Percentiles rank a stretch among this genome's conserved stretches.
These are phyloP conservation scores for Saitoella complicata DNA, from an alignment of 805 yeast species.

Conservation along the genomic window DNA sequence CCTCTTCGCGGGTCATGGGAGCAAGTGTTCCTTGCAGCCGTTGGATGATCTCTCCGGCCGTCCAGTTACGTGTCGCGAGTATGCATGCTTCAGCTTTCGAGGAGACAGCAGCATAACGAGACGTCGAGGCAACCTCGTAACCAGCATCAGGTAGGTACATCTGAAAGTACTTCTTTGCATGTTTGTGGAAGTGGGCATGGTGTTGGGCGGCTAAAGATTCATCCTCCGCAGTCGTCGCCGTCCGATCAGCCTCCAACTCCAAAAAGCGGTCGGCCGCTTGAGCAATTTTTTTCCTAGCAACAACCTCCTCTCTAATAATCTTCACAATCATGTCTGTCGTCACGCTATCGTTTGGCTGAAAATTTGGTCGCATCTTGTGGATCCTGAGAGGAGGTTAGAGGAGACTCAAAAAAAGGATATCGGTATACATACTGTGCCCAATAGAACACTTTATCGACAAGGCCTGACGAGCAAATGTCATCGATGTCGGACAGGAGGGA, in stretches of 20 bases:
- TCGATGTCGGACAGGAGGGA: conserved; percentile 3
- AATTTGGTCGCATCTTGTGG: no score
- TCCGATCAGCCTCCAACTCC: conserved; percentile 14
- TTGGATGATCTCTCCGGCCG: conserved; percentile 21
- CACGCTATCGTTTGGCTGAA: no score
- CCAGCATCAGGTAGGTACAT: conserved; percentile 25
- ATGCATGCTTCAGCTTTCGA: conserved; percentile 25
- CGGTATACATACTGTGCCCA: conserved; percentile 14
- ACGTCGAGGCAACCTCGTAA: conserved; percentile 29
- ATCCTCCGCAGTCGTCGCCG: conserved; percentile 17
- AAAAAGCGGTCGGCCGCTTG: conserved; percentile 18
- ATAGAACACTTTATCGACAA: conserved; percentile 13
- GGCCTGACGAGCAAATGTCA: conserved; percentile 5
- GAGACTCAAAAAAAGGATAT: no score
- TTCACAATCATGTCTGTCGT: conserved; percentile 6
- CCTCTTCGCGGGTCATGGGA: conserved; percentile 20
- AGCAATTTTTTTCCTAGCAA: neutral
- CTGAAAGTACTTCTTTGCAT: conserved; percentile 23
- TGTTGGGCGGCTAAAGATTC: conserved; percentile 5
- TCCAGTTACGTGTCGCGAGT: conserved; percentile 21
- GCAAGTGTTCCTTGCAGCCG: conserved; percentile 26
- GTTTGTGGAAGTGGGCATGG: conserved; percentile 22
- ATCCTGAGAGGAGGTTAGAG: no score
- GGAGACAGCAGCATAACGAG: conserved; percentile 23
- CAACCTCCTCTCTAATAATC: conserved; percentile 6